These are phyloP conservation scores for Beauveria medogensis DNA, from an alignment of 2,329 filamentous ascomycete species.

Conservation along the genomic window DNA sequence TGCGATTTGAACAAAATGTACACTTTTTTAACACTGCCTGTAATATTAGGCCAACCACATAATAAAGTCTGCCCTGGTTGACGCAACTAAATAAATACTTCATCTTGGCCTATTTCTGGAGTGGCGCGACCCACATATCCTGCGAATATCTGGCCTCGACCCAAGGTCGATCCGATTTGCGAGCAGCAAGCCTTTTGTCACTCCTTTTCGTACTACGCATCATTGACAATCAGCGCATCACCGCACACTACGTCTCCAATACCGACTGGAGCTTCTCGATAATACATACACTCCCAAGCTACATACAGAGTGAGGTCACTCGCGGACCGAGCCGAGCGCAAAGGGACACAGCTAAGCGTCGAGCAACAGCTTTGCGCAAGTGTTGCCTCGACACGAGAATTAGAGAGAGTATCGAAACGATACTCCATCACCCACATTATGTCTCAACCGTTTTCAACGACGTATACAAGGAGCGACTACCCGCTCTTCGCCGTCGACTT, in stretches of 20 bases:
- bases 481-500: conserved; percentile 85
- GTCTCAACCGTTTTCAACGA: conserved; percentile 35
- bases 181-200: neutral
- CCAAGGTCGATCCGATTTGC: neutral
- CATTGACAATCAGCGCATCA: neutral
- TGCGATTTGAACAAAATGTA: too few relatives aligned
- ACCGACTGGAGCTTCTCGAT: neutral
- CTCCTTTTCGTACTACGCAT: neutral
- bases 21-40: too few relatives aligned
- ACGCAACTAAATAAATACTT: too few relatives aligned
- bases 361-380: neutral
- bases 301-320: neutral
- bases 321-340: neutral
- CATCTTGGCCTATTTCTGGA: neutral
- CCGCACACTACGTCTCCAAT: too few relatives aligned
- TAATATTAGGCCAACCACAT: too few relatives aligned
- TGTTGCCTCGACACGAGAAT: neutral
- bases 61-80: too few relatives aligned
- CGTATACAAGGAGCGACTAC: conserved; percentile 65
- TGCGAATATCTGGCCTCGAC: conserved; percentile 9
- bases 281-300: neutral
- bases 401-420: neutral
- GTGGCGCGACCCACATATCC: conserved; percentile 6
- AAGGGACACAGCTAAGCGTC: neutral
- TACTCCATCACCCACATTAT: conserved; percentile 17